phyloP scores from a whole-genome alignment of 1,284 basidiomycete genomes.

The Cutaneotrichosporon sp. region DNA sequence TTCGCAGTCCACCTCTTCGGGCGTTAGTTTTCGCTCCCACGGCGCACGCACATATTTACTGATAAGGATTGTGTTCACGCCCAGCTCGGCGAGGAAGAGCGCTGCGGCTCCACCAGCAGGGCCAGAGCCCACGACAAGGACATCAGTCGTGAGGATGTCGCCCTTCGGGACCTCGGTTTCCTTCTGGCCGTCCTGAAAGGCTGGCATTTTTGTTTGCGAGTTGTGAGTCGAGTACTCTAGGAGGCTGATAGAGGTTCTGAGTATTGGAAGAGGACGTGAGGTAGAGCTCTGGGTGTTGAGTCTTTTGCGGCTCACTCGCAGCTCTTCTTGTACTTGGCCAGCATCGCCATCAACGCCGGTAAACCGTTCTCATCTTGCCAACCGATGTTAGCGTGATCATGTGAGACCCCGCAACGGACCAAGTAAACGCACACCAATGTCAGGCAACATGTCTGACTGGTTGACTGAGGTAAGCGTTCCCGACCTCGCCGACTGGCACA shows the following conservation, averaged over 20 bases:
- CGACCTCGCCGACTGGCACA: too few species aligned
- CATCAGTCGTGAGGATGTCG: slow-evolving; percentile 10
- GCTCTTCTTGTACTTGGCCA: too few species aligned
- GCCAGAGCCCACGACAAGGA: slow-evolving; percentile 13
- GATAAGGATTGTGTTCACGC: slow-evolving; percentile 12
- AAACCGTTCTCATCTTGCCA: too few species aligned
- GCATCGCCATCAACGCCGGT: too few species aligned
- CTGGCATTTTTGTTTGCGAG: slow-evolving; percentile 10
- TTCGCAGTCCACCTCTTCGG: slow-evolving; percentile 14
- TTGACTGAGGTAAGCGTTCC: too few species aligned
- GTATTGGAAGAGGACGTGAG: neutral
- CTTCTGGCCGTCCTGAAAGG: slow-evolving; percentile 15
- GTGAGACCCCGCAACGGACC: too few species aligned
- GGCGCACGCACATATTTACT: slow-evolving; percentile 6
- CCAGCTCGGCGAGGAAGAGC: slow-evolving; percentile 15
- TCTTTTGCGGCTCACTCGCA: too few species aligned
- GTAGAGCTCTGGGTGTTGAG: neutral
- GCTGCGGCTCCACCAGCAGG: slow-evolving; percentile 13
- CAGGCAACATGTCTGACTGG: too few species aligned
- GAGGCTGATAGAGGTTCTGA: neutral
- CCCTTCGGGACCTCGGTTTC: slow-evolving; percentile 16
- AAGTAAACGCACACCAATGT: too few species aligned
- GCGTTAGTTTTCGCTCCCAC: neutral
- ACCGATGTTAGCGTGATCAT: too few species aligned
- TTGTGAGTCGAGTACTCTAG: neutral